phyloP scores from a whole-genome alignment of 306 rosid species.

The Datisca glomerata region DNA sequence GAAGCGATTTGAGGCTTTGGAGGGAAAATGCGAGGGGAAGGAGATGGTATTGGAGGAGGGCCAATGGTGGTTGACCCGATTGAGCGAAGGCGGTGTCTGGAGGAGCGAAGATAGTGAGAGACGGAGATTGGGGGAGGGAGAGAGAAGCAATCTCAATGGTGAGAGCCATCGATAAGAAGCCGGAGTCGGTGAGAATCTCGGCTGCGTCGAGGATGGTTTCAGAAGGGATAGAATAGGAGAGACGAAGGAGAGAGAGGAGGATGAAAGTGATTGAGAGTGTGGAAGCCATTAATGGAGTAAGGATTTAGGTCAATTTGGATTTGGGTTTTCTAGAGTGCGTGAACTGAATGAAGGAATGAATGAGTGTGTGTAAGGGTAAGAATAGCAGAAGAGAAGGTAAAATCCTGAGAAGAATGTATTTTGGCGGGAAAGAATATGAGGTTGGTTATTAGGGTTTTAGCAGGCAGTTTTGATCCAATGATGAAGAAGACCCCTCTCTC shows the following conservation, averaged over 20 bases:
- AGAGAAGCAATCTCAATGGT: slow-evolving; percentile 38
- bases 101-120: slow-evolving; percentile 45
- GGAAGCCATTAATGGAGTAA: slow-evolving; percentile 30
- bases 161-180: slow-evolving; percentile 44
- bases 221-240: slow-evolving; percentile 17
- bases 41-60: slow-evolving; percentile 46
- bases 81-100: slow-evolving; percentile 20
- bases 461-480: too few species aligned
- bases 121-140: slow-evolving; percentile 12
- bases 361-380: too few species aligned
- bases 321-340: too few species aligned
- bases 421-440: too few species aligned
- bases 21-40: slow-evolving; percentile 34
- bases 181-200: slow-evolving; percentile 36
- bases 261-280: slow-evolving; percentile 12
- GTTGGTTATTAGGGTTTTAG: too few species aligned
- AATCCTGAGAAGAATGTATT: too few species aligned
- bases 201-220: slow-evolving; percentile 37
- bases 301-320: too few species aligned
- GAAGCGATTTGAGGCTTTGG: slow-evolving; percentile 35
- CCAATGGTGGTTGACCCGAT: slow-evolving; percentile 20
- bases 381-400: too few species aligned
- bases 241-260: slow-evolving; percentile 11
- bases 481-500: too few species aligned
- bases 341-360: too few species aligned